Percentiles rank a stretch among this genome's conserved stretches.
phyloP scores from a whole-genome alignment of 2,329 filamentous ascomycete species.

The Albophoma yamanashiensis region DNA sequence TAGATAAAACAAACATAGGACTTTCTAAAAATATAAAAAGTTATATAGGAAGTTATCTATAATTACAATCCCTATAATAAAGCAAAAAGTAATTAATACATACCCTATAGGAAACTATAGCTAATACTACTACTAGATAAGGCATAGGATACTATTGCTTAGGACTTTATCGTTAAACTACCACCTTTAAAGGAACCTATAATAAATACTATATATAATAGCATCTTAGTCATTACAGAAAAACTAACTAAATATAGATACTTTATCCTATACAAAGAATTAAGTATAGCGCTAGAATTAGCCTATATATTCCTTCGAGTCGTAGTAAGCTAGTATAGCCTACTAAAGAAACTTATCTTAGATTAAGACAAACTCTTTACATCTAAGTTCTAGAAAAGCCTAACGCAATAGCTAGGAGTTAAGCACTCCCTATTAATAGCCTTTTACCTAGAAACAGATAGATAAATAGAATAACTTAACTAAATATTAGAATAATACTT shows the following conservation, averaged over 20 bases:
- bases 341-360: neutral
- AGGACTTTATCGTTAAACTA: neutral
- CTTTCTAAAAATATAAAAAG: too few species aligned
- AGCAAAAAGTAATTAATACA: too few species aligned
- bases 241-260: neutral
- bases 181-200: neutral
- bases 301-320: neutral
- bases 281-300: neutral
- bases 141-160: neutral
- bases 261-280: neutral
- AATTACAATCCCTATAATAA: too few species aligned
- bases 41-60: too few species aligned
- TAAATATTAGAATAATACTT: neutral
- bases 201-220: neutral
- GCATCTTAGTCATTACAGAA: neutral
- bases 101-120: too few species aligned
- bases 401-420: neutral
- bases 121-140: too few species aligned
- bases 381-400: neutral
- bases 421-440: neutral
- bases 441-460: neutral
- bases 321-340: neutral
- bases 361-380: neutral
- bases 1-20: too few species aligned
- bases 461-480: neutral